Percentiles rank a stretch among this genome's conserved stretches.
These are phyloP conservation scores for Colletotrichum sp. DNA, from an alignment of 2,329 filamentous ascomycete species.

Conservation along the genomic window DNA sequence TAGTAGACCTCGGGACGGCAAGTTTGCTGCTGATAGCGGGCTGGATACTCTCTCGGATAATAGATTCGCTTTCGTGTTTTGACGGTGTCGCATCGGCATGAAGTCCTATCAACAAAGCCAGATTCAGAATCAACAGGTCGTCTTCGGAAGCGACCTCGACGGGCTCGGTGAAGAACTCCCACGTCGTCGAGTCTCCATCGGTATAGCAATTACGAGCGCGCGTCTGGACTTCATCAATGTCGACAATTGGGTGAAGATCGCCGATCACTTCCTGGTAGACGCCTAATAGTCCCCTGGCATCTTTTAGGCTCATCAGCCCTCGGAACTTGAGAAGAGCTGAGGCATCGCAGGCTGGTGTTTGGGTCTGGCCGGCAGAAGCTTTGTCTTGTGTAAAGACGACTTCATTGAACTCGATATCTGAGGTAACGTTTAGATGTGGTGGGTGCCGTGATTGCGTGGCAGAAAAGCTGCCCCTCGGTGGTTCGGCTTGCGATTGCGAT, in stretches of 20 bases:
- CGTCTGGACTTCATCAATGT: neutral
- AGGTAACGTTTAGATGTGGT: neutral
- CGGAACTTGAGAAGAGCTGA: neutral
- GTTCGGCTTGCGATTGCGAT: constrained; percentile 24
- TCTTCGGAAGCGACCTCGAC: neutral
- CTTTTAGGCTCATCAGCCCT: neutral
- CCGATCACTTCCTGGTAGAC: neutral
- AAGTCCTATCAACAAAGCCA: constrained; percentile 14
- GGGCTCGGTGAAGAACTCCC: neutral
- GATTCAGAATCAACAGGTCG: constrained; percentile 14
- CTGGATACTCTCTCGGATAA: neutral
- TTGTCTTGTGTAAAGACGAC: neutral
- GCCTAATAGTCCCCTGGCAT: neutral
- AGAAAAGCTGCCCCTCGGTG: constrained; percentile 8
- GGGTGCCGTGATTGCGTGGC: neutral
- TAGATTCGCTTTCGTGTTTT: neutral
- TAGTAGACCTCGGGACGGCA: neutral
- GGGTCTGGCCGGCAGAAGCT: neutral
- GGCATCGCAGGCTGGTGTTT: neutral
- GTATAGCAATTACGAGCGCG: neutral
- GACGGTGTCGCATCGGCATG: constrained; percentile 5
- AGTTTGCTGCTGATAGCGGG: neutral
- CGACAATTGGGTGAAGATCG: neutral
- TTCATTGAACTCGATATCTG: neutral
- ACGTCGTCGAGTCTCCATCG: neutral